Evolutionary conservation across 192 early-diverging fungal species (phyloP).

Genomic region (Globomyces pollinis-pini): DNA sequence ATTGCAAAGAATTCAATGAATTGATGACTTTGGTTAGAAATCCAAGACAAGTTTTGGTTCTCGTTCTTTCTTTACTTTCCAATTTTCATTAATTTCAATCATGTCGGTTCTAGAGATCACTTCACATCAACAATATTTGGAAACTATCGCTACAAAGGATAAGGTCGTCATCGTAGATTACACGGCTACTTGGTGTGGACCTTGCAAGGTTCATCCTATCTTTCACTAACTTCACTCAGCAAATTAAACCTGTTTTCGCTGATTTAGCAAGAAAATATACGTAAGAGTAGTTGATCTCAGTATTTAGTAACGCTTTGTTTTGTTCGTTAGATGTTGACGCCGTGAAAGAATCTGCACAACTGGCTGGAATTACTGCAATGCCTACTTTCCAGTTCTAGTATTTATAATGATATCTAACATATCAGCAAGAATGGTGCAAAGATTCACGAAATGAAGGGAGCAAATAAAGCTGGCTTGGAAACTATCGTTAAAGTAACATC

Average conservation of each 20-base stretch:
- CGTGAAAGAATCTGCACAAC: constrained; percentile 29
- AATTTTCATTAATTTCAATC: too few species aligned
- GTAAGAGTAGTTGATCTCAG: background rate
- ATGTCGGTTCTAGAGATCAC: constrained; percentile 9
- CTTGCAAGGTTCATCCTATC: constrained; percentile 25
- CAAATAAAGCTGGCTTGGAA: constrained; percentile 59
- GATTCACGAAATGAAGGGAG: constrained; percentile 74
- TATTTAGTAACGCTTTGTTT: constrained; percentile 31
- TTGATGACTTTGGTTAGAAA: too few species aligned
- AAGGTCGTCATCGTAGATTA: constrained; percentile 38
- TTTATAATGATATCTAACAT: too few species aligned
- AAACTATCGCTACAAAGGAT: background rate
- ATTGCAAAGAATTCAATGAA: too few species aligned
- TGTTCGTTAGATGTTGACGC: constrained; percentile 41
- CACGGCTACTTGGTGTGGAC: constrained; percentile 38
- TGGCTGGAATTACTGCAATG: constrained; percentile 39
- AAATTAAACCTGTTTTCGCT: constrained; percentile 12
- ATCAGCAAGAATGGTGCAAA: constrained; percentile 62
- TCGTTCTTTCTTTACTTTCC: too few species aligned
- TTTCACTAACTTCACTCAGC: constrained; percentile 24
- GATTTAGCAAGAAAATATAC: too few species aligned
- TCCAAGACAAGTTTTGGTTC: too few species aligned
- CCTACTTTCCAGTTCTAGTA: constrained; percentile 87
- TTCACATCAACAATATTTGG: background rate
- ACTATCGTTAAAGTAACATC: constrained; percentile 47